Percentiles rank a stretch among this genome's conserved stretches.
Conservation (phyloP, 2,329 filamentous ascomycete genomes). For the Aspergillus felis region DNA sequence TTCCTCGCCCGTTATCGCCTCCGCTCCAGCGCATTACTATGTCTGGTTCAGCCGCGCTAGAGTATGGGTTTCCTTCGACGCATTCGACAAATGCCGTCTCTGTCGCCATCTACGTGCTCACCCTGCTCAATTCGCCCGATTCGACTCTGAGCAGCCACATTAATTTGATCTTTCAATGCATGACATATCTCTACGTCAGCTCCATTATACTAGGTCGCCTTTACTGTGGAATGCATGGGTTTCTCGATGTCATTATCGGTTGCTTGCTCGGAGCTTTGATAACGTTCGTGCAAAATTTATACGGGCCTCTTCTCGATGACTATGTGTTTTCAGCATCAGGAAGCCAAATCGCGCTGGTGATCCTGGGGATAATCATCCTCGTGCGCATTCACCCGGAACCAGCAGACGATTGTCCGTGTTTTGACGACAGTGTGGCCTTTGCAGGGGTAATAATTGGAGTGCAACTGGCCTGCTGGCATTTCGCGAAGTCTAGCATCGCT, state of each 20-base stretch:
- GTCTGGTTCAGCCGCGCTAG: slow-evolving; percentile 90
- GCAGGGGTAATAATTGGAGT: slow-evolving; percentile 83
- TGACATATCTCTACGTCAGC: slow-evolving; percentile 78
- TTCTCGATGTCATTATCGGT: slow-evolving; percentile 83
- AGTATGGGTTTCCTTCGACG: slow-evolving; percentile 96
- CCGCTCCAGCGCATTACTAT: slow-evolving; percentile 93
- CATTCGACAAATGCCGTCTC: slow-evolving; percentile 97
- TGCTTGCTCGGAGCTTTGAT: slow-evolving; percentile 69
- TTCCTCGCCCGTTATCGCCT: slow-evolving; percentile 86
- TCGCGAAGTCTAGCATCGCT: slow-evolving; percentile 55
- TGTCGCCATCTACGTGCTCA: slow-evolving; percentile 78
- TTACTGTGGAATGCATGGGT: slow-evolving; percentile 99
- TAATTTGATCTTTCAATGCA: slow-evolving; percentile 59
- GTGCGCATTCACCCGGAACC: slow-evolving; percentile 92
- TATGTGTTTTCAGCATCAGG: slow-evolving; percentile 66
- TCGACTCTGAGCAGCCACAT: slow-evolving; percentile 57
- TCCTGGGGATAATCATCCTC: slow-evolving; percentile 66
- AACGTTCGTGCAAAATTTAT: slow-evolving; percentile 53
- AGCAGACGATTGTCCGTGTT: slow-evolving; percentile 94
- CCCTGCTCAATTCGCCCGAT: slow-evolving; percentile 64
- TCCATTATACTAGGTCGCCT: slow-evolving; percentile 89
- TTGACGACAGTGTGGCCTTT: slow-evolving; percentile 93
- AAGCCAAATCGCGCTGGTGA: slow-evolving; percentile 60
- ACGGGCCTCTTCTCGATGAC: slow-evolving; percentile 59
- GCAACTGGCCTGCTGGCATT: slow-evolving; percentile 80